Conservation (phyloP, 2,329 filamentous ascomycete genomes). For the Colletotrichum sp. region DNA sequence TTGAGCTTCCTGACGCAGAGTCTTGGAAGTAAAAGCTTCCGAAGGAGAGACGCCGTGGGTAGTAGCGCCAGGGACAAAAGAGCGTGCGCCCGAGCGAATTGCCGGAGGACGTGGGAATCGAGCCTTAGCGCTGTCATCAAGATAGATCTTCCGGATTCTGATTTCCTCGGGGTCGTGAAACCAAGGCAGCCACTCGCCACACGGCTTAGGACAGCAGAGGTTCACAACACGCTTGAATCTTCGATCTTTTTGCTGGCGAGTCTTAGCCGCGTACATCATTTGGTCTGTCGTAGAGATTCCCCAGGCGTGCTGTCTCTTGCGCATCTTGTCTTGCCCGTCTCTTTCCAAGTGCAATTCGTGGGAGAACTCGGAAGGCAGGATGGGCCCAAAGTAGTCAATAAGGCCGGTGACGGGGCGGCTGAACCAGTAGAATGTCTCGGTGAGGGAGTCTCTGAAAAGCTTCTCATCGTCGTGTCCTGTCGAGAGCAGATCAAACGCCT, state of each 20-base stretch:
- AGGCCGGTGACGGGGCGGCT: background rate
- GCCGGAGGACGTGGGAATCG: background rate
- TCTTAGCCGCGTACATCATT: background rate
- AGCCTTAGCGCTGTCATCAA: background rate
- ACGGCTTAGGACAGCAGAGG: background rate
- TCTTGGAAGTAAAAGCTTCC: background rate
- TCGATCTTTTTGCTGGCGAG: background rate
- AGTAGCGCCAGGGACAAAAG: background rate
- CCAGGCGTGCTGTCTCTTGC: background rate
- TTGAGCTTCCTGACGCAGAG: background rate
- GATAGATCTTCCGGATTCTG: background rate
- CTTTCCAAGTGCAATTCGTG: background rate
- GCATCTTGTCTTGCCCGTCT: background rate
- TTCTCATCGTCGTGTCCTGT: slow-evolving; percentile 7
- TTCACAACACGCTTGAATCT: slow-evolving; percentile 5
- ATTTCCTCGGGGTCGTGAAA: background rate
- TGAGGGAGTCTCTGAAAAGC: background rate
- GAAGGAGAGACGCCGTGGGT: background rate
- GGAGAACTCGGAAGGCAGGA: background rate
- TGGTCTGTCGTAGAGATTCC: slow-evolving; percentile 6
- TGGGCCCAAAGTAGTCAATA: background rate
- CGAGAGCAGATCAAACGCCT: background rate
- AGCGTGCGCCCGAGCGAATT: background rate
- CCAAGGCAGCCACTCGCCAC: background rate
- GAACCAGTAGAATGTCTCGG: slow-evolving; percentile 13